Base-by-base conservation (phyloP, 2,329 filamentous ascomycete genomes). In the Grosmannia penicillata region DNA sequence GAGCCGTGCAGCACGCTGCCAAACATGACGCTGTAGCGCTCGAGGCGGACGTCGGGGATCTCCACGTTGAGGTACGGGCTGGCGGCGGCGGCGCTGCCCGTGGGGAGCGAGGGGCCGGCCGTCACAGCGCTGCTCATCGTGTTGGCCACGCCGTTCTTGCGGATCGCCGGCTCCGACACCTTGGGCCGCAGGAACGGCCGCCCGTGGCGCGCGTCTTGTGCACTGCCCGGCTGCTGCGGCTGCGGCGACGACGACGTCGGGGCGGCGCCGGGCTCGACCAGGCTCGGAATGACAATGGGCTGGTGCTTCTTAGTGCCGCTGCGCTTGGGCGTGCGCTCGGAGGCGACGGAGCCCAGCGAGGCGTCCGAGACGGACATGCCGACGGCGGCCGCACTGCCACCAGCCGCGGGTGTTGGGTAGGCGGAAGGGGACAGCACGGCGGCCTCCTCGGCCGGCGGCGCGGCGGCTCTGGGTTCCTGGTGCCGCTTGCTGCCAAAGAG, bases 11-110 rank as follows among this genome's bases (percentile, higher is more conserved):
- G 61, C 7, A 95, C 65, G 27, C 72, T 72, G 39, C 78, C 75
- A 52, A 96, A 95, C 87, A 95, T 95, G 47, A 95, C 72, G 49
- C 86, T 94, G 49, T 94, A 96, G 35, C 89, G 68, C 54, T 95
- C 89, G 68, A 96, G 67, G 45, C 80, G 75, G 39, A 82, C 69
- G 36, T 72, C 71, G 1, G 89, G 87, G 41, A 95, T 91, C 37
- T 87, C 75, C 14, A 95, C 70, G 48, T 86, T 68, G 17, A 95
- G 61, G 7, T 79, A 56, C 2, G 60, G 57, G 9, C 53, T 52
- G 11, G 43, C 19, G 9, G 27, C 39, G 9, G 10, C 10, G 35
- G 27, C n/a, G 25, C 38, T 15, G 33, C 24, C n/a, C 39, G 35
- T 36, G 31, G 27, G 14, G 14, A n/a, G 18, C 14, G 18, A 15